Evolutionary conservation across 2,329 filamentous ascomycete species (phyloP).

Genomic region (Neofusicoccum sp.): DNA sequence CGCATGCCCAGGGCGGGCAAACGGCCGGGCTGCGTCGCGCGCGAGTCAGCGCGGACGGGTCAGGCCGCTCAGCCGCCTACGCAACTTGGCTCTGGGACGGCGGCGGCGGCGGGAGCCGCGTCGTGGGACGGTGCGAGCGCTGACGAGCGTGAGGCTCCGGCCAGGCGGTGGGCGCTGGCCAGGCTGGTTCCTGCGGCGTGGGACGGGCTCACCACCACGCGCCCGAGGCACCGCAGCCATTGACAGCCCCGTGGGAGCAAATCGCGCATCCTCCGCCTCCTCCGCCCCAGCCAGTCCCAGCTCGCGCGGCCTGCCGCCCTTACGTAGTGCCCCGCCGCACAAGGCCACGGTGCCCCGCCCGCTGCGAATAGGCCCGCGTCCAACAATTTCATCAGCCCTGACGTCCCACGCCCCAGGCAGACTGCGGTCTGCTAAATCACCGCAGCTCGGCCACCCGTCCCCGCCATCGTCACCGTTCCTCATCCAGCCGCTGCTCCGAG

Average conservation of each 20-base stretch:
- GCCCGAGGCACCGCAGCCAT: constrained; percentile 1
- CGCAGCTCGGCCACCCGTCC: constrained; percentile 19
- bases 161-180: not conserved
- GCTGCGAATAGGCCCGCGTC: constrained; percentile 15
- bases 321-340: constrained; percentile 20
- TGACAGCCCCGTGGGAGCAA: constrained; percentile 12
- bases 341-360: constrained; percentile 13
- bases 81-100: not conserved
- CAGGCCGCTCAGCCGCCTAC: not conserved
- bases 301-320: constrained; percentile 22
- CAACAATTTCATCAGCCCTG: constrained; percentile 19
- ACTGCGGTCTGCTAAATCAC: constrained; percentile 22
- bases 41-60: constrained; percentile 8
- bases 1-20: not conserved
- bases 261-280: constrained; percentile 15
- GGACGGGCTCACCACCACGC: constrained; percentile 8
- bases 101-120: constrained; percentile 9
- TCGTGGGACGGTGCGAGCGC: too few relatives aligned
- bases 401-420: constrained; percentile 20
- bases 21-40: not conserved
- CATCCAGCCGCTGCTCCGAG: constrained; percentile 22
- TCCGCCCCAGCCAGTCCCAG: constrained; percentile 11
- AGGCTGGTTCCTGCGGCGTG: constrained; percentile 7
- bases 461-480: constrained; percentile 8
- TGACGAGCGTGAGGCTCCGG: not conserved